Conservation (phyloP, 768 basidiomycete genomes). For the Termitomyces sp. region DNA sequence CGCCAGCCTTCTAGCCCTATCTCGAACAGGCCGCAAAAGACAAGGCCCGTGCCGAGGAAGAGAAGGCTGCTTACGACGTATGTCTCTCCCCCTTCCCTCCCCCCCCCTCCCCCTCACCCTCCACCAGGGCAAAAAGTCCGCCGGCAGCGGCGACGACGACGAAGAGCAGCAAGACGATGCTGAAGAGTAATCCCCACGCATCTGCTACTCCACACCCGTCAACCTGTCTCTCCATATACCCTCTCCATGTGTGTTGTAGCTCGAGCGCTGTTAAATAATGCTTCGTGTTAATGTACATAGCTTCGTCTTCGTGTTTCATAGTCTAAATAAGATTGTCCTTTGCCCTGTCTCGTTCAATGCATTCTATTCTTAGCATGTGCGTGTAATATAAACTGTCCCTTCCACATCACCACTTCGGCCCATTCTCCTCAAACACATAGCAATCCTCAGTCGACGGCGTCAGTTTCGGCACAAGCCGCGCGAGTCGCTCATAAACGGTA, state of each 20-base stretch:
- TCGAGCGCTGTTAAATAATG: background rate
- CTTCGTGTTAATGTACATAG: constrained; percentile 4
- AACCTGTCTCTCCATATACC: constrained; percentile 1
- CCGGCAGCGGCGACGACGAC: constrained; percentile 26
- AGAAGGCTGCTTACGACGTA: constrained; percentile 56
- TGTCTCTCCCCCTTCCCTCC: constrained; percentile 4
- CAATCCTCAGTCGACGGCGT: constrained; percentile 69
- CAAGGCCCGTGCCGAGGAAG: constrained; percentile 82
- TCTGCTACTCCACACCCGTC: constrained; percentile 1
- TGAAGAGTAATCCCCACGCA: constrained; percentile 18
- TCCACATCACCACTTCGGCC: constrained; percentile 24
- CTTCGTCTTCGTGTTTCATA: background rate
- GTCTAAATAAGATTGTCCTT: background rate
- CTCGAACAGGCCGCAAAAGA: constrained; percentile 80
- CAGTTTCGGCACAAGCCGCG: constrained; percentile 48
- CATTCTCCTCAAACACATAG: constrained; percentile 67
- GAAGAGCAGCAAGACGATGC: constrained; percentile 25
- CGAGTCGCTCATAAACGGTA: constrained; percentile 68
- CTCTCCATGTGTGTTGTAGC: constrained; percentile 5
- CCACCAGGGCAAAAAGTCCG: constrained; percentile 21
- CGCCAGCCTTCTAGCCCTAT: constrained; percentile 60
- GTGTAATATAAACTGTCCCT: too few relatives aligned
- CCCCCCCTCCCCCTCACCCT: background rate
- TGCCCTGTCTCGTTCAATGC: background rate
- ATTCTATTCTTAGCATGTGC: too few relatives aligned